phyloP scores from a whole-genome alignment of 192 early-diverging fungal species.

The Entomortierella chlamydospora region DNA sequence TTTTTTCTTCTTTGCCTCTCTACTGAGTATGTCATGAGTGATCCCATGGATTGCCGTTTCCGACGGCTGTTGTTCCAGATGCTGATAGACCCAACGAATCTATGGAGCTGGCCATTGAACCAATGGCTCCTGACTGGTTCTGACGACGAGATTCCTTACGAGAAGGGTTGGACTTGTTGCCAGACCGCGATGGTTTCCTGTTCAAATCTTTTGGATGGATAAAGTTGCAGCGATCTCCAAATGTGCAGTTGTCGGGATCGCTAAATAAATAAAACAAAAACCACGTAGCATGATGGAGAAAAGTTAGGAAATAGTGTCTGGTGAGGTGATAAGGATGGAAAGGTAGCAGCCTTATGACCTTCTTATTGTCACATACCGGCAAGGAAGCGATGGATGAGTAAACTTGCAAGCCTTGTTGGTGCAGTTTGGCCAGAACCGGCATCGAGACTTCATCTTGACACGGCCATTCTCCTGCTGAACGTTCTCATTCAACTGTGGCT shows the following conservation, averaged over 20 bases:
- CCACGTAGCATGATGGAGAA: too few species aligned
- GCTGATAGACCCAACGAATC: background rate
- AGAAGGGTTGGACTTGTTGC: background rate
- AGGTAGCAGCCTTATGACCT: too few species aligned
- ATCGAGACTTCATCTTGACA: constrained; percentile 52
- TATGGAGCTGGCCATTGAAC: constrained; percentile 1
- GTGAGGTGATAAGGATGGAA: too few species aligned
- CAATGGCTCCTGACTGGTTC: background rate
- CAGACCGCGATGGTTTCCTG: constrained; percentile 12
- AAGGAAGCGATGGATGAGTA: constrained; percentile 53
- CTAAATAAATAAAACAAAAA: too few species aligned
- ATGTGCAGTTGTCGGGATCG: constrained; percentile 48
- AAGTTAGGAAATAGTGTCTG: too few species aligned
- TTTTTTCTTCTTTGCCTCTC: background rate
- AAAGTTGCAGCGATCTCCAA: constrained; percentile 45
- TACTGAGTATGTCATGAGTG: background rate
- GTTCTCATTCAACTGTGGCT: background rate
- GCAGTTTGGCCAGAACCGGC: constrained; percentile 62
- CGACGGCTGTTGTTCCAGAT: background rate
- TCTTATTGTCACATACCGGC: constrained; percentile 56
- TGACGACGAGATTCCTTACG: constrained; percentile 14
- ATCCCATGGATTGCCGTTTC: background rate
- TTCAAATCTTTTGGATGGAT: constrained; percentile 47
- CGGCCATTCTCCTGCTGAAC: background rate
- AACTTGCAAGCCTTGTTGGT: constrained; percentile 69